These are phyloP conservation scores for Camellia japonica DNA, from an alignment of 148 eudicot species.

Conservation along the genomic window DNA sequence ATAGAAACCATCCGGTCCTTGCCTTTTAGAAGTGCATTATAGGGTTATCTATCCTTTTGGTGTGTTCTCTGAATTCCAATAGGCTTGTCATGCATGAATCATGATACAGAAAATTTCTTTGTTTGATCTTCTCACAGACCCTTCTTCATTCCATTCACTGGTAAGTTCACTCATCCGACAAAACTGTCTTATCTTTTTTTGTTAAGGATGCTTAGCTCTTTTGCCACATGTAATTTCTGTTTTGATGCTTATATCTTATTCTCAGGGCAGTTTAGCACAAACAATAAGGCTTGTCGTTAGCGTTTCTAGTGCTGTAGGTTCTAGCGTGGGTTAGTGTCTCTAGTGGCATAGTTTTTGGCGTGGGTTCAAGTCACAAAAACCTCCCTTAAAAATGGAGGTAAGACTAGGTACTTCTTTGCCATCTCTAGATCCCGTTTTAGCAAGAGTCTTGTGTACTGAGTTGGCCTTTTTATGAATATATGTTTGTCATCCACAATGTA, in stretches of 20 bases:
- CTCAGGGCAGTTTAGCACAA: no score
- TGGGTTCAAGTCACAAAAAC: no score
- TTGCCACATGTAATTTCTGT: not conserved
- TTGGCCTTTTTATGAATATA: no score
- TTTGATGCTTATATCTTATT: not conserved
- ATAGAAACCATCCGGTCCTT: conserved; percentile 2
- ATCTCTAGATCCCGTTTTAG: no score
- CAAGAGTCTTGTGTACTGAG: no score
- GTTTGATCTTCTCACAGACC: not conserved
- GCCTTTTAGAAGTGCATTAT: not conserved
- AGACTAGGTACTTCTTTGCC: no score
- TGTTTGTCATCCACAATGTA: not conserved
- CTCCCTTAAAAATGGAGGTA: no score
- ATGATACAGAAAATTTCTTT: not conserved
- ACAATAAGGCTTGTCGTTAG: no score
- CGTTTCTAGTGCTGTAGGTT: no score
- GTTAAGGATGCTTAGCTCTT: not conserved
- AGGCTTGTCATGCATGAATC: not conserved
- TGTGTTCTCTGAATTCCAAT: not conserved
- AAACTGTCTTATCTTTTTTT: not conserved
- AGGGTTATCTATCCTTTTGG: not conserved
- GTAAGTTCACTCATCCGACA: not conserved
- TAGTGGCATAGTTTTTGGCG: no score
- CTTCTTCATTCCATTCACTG: not conserved
- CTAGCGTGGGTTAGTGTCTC: no score